These are phyloP conservation scores for Backusella macrospora DNA, from an alignment of 192 early-diverging fungal genomes.

Conservation along the genomic window DNA sequence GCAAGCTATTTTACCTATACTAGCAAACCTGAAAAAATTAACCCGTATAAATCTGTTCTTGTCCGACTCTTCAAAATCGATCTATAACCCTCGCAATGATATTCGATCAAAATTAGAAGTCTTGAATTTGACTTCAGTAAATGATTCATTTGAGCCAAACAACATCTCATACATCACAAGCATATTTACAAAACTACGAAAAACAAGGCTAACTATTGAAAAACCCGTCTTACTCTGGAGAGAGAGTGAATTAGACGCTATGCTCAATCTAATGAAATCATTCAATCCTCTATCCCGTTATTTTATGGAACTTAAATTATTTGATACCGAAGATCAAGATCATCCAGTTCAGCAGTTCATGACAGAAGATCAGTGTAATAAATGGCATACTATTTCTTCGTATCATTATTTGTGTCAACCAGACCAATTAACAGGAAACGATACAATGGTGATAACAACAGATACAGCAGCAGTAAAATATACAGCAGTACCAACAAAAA, in stretches of 20 bases:
- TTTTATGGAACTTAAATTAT: background rate
- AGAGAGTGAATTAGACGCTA: background rate
- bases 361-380: background rate
- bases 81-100: background rate
- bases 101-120: background rate
- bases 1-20: background rate
- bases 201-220: background rate
- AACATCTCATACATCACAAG: background rate
- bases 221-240: conserved; percentile 4
- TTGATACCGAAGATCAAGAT: background rate
- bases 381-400: background rate
- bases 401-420: background rate
- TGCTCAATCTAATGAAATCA: conserved; percentile 7
- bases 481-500: background rate
- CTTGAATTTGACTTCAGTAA: background rate
- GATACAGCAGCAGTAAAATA: background rate
- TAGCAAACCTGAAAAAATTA: background rate
- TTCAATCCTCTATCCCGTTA: background rate
- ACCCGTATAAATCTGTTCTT: background rate
- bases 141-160: background rate
- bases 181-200: conserved; percentile 5
- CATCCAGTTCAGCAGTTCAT: background rate
- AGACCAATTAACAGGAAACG: background rate
- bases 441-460: background rate
- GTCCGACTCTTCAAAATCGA: background rate